Evolutionary conservation across 2,329 filamentous ascomycete species (phyloP).

Genomic region (Hymenotorrendiella dingleyae): DNA sequence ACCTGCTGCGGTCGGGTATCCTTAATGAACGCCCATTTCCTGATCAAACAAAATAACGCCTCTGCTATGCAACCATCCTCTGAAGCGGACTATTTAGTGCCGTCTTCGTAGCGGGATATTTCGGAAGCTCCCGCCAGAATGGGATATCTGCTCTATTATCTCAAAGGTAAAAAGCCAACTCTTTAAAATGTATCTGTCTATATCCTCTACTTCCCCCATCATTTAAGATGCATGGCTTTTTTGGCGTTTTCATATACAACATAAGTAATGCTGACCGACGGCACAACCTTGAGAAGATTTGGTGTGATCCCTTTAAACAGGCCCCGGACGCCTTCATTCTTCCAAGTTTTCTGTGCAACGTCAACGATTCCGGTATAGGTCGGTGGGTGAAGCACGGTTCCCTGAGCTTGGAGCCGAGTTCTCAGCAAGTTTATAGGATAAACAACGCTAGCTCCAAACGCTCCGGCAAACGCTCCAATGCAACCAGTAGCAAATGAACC

Average conservation of each 20-base stretch:
- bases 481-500: conserved; percentile 79
- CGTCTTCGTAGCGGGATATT: too few relatives aligned
- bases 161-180: too few relatives aligned
- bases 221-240: conserved; percentile 46
- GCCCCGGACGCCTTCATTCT: conserved; percentile 76
- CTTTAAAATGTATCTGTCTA: too few relatives aligned
- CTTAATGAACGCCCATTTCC: conserved; percentile 1
- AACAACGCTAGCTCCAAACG: conserved; percentile 86
- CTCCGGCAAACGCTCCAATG: conserved; percentile 87
- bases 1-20: conserved; percentile 3
- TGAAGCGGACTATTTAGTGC: too few relatives aligned
- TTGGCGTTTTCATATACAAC: conserved; percentile 91
- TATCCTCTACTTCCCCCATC: too few relatives aligned
- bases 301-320: conserved; percentile 94
- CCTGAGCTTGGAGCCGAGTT: conserved; percentile 88
- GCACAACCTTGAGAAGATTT: conserved; percentile 92
- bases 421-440: conserved; percentile 93
- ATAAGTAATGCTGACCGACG: conserved; percentile 92
- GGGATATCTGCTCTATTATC: too few relatives aligned
- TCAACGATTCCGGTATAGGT: conserved; percentile 91
- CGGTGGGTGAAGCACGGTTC: conserved; percentile 81
- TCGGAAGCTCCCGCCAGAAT: too few relatives aligned
- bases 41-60: conserved; percentile 1
- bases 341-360: conserved; percentile 75
- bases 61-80: conserved; percentile 1